phyloP scores from a whole-genome alignment of 257 asterid genomes.

The Solanum virginianum region DNA sequence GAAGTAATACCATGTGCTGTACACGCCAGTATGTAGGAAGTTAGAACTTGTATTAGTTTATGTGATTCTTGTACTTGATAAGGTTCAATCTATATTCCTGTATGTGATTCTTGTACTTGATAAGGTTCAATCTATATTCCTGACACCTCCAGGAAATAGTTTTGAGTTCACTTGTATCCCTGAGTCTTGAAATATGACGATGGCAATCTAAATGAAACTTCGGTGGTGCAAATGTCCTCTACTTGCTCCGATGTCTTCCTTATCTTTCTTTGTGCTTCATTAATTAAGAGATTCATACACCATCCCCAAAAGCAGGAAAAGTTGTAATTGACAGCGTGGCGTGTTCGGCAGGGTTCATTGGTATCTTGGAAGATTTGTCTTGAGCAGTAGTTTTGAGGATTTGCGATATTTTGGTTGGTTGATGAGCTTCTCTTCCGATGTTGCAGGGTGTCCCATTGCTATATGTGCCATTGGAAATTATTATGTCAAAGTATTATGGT shows the following conservation, averaged over 20 bases:
- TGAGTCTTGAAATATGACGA: neutral
- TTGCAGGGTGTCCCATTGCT: slow-evolving; percentile 77
- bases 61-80: neutral
- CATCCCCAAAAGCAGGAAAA: neutral
- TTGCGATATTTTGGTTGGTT: neutral
- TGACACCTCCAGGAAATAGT: neutral
- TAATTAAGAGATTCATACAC: neutral
- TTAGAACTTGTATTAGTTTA: neutral
- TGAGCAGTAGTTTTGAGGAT: neutral
- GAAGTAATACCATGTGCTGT: neutral
- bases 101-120: neutral
- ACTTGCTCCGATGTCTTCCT: neutral
- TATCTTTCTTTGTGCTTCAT: neutral
- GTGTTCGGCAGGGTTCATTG: neutral
- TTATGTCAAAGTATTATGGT: slow-evolving; percentile 88
- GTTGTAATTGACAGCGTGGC: neutral
- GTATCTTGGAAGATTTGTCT: neutral
- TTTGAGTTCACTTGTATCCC: neutral
- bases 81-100: neutral
- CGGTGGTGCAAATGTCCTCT: neutral
- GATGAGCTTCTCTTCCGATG: neutral
- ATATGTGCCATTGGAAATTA: slow-evolving; percentile 86
- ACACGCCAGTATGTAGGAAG: neutral
- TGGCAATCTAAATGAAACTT: neutral
- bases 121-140: neutral